Evolutionary conservation across 805 yeast genomes (phyloP).

Genomic region (Aciculoconidium aculeatum): DNA sequence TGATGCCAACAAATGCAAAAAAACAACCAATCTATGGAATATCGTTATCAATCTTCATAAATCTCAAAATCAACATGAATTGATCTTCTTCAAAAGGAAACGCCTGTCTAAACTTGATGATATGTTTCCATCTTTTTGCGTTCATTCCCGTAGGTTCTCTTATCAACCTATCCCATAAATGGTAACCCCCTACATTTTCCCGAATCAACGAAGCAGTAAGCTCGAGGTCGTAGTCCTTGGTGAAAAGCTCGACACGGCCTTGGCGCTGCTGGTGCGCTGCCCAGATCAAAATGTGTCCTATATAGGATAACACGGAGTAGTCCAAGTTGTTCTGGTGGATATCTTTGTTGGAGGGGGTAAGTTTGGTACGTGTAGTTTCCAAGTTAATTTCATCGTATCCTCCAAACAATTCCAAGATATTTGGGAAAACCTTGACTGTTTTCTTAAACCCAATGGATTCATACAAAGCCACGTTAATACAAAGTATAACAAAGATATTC

Average conservation of each 20-base stretch:
- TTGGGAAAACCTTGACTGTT: conserved; percentile 18
- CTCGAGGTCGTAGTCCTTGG: conserved; percentile 15
- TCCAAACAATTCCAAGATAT: conserved; percentile 24
- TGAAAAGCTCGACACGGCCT: conserved; percentile 8
- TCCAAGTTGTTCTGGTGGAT: conserved; percentile 32
- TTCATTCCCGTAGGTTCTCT: conserved; percentile 27
- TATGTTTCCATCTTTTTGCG: conserved; percentile 38
- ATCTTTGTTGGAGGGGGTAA: conserved; percentile 28
- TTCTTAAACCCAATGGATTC: conserved; percentile 31
- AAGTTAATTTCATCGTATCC: conserved; percentile 26
- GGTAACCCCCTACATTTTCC: conserved; percentile 30
- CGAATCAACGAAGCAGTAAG: conserved; percentile 13
- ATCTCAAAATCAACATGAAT: conserved; percentile 30
- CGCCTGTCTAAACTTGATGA: conserved; percentile 29
- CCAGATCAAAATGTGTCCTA: conserved; percentile 37
- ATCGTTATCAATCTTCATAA: conserved; percentile 23
- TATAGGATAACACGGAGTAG: conserved; percentile 30
- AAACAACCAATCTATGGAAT: too few species aligned
- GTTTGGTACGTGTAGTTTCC: conserved; percentile 25
- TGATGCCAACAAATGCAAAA: too few species aligned
- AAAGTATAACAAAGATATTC: conserved; percentile 22
- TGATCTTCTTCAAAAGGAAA: conserved; percentile 36
- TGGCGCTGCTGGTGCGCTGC: conserved; percentile 21
- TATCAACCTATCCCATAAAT: conserved; percentile 35
- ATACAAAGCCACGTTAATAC: conserved; percentile 29